Conservation (phyloP, 163 green algal genomes). For the Volvox carteri region DNA sequence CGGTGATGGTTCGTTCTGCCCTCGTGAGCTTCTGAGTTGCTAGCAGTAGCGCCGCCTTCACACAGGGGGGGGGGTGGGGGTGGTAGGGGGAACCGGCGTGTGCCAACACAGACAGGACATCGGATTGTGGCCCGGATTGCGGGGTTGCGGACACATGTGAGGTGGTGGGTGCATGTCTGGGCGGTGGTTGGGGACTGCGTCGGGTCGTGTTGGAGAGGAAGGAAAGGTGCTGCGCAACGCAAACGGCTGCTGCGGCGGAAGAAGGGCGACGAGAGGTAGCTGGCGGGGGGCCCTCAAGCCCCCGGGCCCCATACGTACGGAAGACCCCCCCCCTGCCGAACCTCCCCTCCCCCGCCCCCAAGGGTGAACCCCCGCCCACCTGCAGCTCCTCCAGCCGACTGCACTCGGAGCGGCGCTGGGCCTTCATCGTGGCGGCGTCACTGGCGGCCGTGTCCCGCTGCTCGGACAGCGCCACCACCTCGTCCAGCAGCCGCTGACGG, state of each 20-base stretch:
- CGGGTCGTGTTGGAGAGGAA: too few species aligned
- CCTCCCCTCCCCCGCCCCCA: not conserved
- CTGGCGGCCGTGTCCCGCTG: not conserved
- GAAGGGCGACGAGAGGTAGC: too few species aligned
- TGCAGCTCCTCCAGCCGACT: slow-evolving; percentile 45
- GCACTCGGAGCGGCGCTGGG: slow-evolving; percentile 23
- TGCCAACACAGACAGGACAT: too few species aligned
- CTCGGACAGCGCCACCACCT: not conserved
- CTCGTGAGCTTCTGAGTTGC: slow-evolving; percentile 49
- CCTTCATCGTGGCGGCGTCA: slow-evolving; percentile 6
- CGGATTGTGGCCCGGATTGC: too few species aligned
- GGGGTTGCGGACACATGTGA: too few species aligned
- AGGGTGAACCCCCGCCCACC: not conserved
- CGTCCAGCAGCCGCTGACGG: slow-evolving; percentile 6
- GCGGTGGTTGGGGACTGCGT: too few species aligned
- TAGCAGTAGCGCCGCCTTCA: slow-evolving; percentile 43
- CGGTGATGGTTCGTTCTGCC: slow-evolving; percentile 36
- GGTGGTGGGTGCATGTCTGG: too few species aligned
- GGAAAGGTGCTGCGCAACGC: too few species aligned
- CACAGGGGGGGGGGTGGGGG: not conserved
- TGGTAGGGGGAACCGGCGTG: not conserved
- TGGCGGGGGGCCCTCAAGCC: too few species aligned
- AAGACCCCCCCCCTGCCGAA: not conserved
- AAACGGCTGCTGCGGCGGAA: too few species aligned
- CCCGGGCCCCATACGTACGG: too few species aligned